phyloP scores from a whole-genome alignment of 2,329 filamentous ascomycete species.

The Aspergillus glaucus region DNA sequence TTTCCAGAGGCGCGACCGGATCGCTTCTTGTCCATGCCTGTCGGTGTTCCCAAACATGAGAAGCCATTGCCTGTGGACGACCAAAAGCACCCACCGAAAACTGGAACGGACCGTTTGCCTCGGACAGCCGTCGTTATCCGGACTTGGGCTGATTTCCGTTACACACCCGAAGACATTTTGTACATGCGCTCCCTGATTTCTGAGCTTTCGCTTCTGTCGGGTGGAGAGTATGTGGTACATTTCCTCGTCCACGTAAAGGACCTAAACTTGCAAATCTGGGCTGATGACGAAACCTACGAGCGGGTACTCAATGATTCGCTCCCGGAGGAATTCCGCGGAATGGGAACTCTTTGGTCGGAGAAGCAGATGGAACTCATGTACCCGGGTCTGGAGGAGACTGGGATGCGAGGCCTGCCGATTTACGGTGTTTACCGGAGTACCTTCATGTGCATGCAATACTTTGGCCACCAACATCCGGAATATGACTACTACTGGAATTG shows the following conservation, averaged over 20 bases:
- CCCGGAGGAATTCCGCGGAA: constrained; percentile 77
- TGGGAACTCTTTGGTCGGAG: constrained; percentile 90
- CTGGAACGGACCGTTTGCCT: constrained; percentile 26
- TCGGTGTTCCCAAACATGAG: constrained; percentile 18
- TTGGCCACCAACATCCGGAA: constrained; percentile 72
- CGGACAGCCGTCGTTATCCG: constrained; percentile 73
- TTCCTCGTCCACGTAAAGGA: constrained; percentile 83
- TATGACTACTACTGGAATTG: constrained; percentile 83
- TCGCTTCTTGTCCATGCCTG: constrained; percentile 29
- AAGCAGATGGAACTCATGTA: constrained; percentile 89
- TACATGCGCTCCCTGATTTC: constrained; percentile 76
- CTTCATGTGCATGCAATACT: constrained; percentile 92
- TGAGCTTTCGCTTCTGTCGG: constrained; percentile 69
- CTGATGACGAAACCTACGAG: constrained; percentile 67
- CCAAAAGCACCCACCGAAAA: constrained; percentile 15
- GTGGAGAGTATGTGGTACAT: constrained; percentile 75
- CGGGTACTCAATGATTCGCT: constrained; percentile 63
- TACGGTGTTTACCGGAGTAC: constrained; percentile 90
- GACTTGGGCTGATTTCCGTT: constrained; percentile 72
- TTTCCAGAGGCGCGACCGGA: constrained; percentile 31
- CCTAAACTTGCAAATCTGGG: constrained; percentile 71
- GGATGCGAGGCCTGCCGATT: constrained; percentile 64
- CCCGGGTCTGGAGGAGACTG: constrained; percentile 76
- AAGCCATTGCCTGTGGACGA: constrained; percentile 11
- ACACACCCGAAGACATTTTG: constrained; percentile 69